A percentile compares a stretch with the other conserved stretches of the same genome.
phyloP scores from a whole-genome alignment of 108 stramenopile genomes.

The Fistulifera pelliculosa region DNA sequence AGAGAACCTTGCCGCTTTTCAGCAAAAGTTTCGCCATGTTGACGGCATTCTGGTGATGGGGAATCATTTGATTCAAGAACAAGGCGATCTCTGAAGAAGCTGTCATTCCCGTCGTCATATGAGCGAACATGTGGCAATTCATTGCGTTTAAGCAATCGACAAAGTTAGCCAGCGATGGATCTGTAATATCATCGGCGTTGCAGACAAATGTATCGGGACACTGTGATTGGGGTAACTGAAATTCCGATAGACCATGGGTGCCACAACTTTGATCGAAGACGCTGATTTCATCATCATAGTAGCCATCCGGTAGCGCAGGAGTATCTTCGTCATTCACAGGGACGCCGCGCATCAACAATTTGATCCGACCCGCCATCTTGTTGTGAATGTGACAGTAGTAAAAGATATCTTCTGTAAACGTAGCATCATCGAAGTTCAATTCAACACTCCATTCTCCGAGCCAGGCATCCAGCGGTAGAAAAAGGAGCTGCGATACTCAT shows the following conservation, averaged over 20 bases:
- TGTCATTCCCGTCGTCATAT: constrained; percentile 36
- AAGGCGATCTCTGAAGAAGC: constrained; percentile 24
- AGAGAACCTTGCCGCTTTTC: constrained; percentile 25
- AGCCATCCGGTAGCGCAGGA: constrained; percentile 44
- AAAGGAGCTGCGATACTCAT: constrained; percentile 80
- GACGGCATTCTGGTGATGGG: constrained; percentile 79
- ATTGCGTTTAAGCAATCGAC: constrained; percentile 47
- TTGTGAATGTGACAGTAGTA: constrained; percentile 83
- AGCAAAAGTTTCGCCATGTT: constrained; percentile 87
- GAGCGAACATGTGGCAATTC: constrained; percentile 64
- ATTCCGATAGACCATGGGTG: constrained; percentile 42
- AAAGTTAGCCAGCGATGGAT: not conserved
- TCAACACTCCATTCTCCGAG: constrained; percentile 43
- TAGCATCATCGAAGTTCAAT: constrained; percentile 41
- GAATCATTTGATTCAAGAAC: constrained; percentile 88
- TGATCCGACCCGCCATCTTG: constrained; percentile 28
- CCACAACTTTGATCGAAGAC: constrained; percentile 64
- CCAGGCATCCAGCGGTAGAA: constrained; percentile 69
- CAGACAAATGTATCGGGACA: constrained; percentile 54
- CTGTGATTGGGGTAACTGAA: constrained; percentile 34
- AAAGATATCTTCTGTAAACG: constrained; percentile 70
- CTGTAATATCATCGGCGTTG: constrained; percentile 4
- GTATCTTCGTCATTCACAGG: constrained; percentile 21
- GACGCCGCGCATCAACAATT: constrained; percentile 44
- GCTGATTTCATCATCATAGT: constrained; percentile 16